phyloP scores from a whole-genome alignment of 768 basidiomycete genomes.

The Trametes cingulata region DNA sequence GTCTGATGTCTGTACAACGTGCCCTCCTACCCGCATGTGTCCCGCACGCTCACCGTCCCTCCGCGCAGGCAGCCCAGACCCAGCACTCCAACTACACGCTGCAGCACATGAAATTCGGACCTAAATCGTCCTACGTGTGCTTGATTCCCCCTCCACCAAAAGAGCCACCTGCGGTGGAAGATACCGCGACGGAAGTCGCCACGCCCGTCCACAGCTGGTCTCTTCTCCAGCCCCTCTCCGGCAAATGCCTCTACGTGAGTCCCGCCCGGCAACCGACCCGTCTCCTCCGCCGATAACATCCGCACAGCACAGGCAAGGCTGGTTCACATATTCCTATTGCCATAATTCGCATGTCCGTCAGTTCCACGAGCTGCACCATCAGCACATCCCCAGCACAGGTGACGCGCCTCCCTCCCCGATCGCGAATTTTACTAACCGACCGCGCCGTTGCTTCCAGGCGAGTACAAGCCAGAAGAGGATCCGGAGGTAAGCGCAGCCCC shows the following conservation, averaged over 20 bases:
- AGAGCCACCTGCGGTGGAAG: conserved; percentile 45
- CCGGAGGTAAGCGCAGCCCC: conserved; percentile 57
- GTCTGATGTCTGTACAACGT: conserved; percentile 34
- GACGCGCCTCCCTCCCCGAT: conserved; percentile 27
- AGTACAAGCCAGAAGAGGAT: conserved; percentile 83
- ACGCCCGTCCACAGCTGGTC: conserved; percentile 81
- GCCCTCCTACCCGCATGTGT: background rate
- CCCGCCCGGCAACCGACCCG: conserved; percentile 38
- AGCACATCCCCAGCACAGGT: conserved; percentile 68
- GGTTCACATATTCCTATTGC: conserved; percentile 98
- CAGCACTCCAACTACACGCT: conserved; percentile 48
- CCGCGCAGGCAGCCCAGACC: conserved; percentile 27
- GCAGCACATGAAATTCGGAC: conserved; percentile 74
- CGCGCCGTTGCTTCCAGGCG: conserved; percentile 45
- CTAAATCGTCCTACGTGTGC: conserved; percentile 71
- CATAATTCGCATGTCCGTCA: conserved; percentile 95
- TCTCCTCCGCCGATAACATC: conserved; percentile 32
- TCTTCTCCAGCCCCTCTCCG: conserved; percentile 75
- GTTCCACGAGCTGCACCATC: conserved; percentile 80
- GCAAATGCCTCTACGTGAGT: conserved; percentile 79
- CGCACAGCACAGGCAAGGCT: conserved; percentile 76
- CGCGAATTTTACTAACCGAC: conserved; percentile 12
- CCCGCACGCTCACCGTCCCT: conserved; percentile 10
- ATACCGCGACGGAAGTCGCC: conserved; percentile 53
- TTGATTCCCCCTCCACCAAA: conserved; percentile 69